These are phyloP conservation scores for Pelargonium citronellum DNA, from an alignment of 441 rosid species.

Conservation along the genomic window DNA sequence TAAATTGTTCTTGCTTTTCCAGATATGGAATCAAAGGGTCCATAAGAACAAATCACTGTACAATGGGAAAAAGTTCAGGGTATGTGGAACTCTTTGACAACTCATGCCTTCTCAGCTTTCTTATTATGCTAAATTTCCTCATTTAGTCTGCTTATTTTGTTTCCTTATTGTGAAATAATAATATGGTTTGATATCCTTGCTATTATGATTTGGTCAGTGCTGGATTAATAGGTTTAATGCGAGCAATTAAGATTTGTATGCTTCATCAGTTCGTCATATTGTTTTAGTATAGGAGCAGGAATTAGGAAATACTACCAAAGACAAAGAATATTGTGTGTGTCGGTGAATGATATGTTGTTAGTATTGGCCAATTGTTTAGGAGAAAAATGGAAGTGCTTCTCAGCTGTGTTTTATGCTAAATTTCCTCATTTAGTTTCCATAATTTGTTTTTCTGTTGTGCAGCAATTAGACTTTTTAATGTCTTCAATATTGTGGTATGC, in stretches of 20 bases:
- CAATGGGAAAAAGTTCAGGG: slow-evolving; percentile 89
- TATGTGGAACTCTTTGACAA: slow-evolving; percentile 26
- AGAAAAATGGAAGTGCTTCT: not conserved
- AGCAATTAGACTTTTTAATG: too few species aligned
- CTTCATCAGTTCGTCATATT: not conserved
- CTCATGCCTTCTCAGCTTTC: slow-evolving; percentile 2
- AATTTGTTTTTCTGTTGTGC: too few species aligned
- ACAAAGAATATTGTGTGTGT: too few species aligned
- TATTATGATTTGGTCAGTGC: not conserved
- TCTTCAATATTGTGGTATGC: too few species aligned
- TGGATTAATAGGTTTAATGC: not conserved
- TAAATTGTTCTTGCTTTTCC: not conserved
- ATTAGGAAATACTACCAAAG: too few species aligned
- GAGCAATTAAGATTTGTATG: not conserved
- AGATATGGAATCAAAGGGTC: slow-evolving; percentile 75
- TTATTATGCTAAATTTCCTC: slow-evolving; percentile 1
- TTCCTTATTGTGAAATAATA: not conserved
- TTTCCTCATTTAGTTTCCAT: too few species aligned
- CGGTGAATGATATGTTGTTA: not conserved
- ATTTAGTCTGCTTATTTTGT: not conserved
- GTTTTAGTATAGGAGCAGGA: not conserved
- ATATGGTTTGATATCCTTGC: not conserved
- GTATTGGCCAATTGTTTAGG: not conserved
- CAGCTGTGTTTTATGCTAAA: too few species aligned
- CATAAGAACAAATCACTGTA: slow-evolving; percentile 50